Conservation (phyloP, 2,329 filamentous ascomycete genomes). For the Colletotrichum filicis region DNA sequence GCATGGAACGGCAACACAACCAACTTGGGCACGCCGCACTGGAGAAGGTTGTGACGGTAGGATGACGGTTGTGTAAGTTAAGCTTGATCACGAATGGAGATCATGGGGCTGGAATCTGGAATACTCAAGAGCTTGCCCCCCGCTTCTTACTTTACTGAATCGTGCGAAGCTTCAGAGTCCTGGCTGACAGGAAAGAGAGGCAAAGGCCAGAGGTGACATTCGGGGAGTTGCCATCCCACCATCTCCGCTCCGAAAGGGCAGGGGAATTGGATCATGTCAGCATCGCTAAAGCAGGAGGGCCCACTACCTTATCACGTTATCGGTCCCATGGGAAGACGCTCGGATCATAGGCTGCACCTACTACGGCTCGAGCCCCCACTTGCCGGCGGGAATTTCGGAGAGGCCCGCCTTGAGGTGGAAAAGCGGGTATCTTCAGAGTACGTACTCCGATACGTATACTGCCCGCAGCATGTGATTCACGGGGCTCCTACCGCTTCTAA, state of each 20-base stretch:
- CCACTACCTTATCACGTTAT: slow-evolving; percentile 20
- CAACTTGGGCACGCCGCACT: not conserved
- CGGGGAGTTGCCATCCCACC: not conserved
- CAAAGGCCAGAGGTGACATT: not conserved
- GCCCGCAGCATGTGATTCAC: not conserved
- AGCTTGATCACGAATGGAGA: not conserved
- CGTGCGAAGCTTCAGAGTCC: not conserved
- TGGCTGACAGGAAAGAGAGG: not conserved
- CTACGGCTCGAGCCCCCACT: not conserved
- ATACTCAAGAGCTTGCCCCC: not conserved
- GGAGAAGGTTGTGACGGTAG: not conserved
- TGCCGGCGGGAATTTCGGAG: slow-evolving; percentile 4
- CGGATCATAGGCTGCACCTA: not conserved
- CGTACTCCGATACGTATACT: not conserved
- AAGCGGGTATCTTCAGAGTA: not conserved
- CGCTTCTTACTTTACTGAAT: not conserved
- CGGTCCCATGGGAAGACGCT: not conserved
- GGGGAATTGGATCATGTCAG: not conserved
- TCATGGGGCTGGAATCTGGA: not conserved
- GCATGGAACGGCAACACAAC: not conserved
- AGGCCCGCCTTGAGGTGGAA: not conserved
- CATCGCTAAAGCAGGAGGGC: not conserved
- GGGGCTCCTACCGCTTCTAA: not conserved
- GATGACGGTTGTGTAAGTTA: not conserved
- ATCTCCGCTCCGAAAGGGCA: not conserved